These are phyloP conservation scores for Citrus mangshanensis DNA, from an alignment of 345 rosid species.

Conservation along the genomic window DNA sequence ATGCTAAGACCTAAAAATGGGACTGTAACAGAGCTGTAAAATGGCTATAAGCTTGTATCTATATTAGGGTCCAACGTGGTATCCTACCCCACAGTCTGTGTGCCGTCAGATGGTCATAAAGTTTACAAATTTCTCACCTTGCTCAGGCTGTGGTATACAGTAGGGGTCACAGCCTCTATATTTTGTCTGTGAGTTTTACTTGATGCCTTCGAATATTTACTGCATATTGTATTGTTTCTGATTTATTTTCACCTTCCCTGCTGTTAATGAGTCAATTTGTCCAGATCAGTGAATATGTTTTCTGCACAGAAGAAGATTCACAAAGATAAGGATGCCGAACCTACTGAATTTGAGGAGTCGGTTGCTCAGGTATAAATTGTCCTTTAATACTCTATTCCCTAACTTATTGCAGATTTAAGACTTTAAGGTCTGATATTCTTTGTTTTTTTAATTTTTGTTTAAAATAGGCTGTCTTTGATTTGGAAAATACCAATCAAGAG, in stretches of 20 bases:
- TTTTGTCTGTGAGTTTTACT: too few relatives aligned
- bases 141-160: too few relatives aligned
- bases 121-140: background rate
- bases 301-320: conserved; percentile 70
- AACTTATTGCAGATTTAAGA: background rate
- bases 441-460: background rate
- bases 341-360: conserved; percentile 77
- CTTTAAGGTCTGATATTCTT: background rate
- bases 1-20: background rate
- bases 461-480: conserved; percentile 68
- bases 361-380: conserved; percentile 61
- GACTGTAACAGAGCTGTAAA: background rate
- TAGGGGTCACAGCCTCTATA: too few relatives aligned
- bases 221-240: background rate
- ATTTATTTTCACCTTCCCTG: background rate
- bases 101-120: too few relatives aligned
- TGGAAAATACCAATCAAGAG: conserved; percentile 76
- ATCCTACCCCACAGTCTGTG: too few relatives aligned
- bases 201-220: too few relatives aligned
- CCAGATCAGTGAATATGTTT: conserved; percentile 46
- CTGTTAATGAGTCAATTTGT: background rate
- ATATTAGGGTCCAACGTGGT: too few relatives aligned
- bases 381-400: background rate
- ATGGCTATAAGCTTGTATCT: background rate
- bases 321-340: conserved; percentile 78